Evolutionary conservation across 768 basidiomycete species (phyloP).

Genomic region (Psilocybe cubensis): DNA sequence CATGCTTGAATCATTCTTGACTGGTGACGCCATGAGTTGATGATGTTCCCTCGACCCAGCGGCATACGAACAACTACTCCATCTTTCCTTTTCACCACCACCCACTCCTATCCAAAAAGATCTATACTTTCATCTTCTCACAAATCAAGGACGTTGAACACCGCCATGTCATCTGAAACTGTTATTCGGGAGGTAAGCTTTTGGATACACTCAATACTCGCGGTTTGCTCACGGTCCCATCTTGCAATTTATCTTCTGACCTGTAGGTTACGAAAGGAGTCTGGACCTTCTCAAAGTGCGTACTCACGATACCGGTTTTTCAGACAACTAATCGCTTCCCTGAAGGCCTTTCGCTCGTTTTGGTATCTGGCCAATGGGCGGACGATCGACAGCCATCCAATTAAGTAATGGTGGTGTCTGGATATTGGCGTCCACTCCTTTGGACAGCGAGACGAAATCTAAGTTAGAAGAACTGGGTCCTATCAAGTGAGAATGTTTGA

Average conservation of each 20-base stretch:
- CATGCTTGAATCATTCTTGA: too few relatives aligned
- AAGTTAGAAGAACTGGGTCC: slow-evolving; percentile 67
- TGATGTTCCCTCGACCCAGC: not conserved
- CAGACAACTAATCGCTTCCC: not conserved
- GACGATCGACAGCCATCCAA: slow-evolving; percentile 81
- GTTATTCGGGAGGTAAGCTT: slow-evolving; percentile 42
- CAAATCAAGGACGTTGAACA: not conserved
- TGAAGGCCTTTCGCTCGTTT: slow-evolving; percentile 68
- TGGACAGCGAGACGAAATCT: slow-evolving; percentile 64
- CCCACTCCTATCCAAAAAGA: not conserved
- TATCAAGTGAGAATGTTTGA: slow-evolving; percentile 53
- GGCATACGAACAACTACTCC: not conserved
- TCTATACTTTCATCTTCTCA: not conserved
- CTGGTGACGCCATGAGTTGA: not conserved
- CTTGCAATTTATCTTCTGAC: not conserved
- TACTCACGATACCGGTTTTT: not conserved
- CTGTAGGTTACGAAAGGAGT: slow-evolving; percentile 52
- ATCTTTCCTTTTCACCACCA: not conserved
- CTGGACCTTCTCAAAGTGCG: slow-evolving; percentile 68
- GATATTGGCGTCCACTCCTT: slow-evolving; percentile 81
- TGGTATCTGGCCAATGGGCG: slow-evolving; percentile 75
- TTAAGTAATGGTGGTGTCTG: slow-evolving; percentile 73
- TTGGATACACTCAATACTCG: too few relatives aligned
- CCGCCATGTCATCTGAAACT: slow-evolving; percentile 20
- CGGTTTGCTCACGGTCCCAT: not conserved